Conservation (phyloP, 75 land plant genomes). For the Azolla pinnata region DNA sequence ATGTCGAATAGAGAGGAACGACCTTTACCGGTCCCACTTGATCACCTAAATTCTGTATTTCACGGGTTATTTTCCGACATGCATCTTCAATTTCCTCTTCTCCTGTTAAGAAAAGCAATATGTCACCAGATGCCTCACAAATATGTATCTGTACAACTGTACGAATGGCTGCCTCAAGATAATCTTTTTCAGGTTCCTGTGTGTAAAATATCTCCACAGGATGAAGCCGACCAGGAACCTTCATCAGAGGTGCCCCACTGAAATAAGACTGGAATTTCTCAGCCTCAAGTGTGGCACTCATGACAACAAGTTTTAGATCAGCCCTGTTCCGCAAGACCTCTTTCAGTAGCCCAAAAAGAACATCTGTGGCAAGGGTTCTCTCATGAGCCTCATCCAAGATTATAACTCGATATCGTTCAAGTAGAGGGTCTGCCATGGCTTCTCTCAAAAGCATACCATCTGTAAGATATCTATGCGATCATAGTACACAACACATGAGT, state of each 20-base stretch:
- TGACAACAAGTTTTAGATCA: constrained; percentile 85
- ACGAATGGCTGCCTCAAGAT: constrained; percentile 84
- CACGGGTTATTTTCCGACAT: constrained; percentile 65
- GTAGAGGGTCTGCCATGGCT: constrained; percentile 94
- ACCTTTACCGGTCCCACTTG: constrained; percentile 89
- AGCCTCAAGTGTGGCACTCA: constrained; percentile 98
- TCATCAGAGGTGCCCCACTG: constrained; percentile 87
- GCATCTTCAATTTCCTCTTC: constrained; percentile 98
- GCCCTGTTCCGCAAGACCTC: constrained; percentile 75
- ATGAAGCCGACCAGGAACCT: constrained; percentile 90
- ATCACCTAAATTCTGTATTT: constrained; percentile 70
- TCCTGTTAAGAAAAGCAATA: constrained; percentile 87
- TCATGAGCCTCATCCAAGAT: constrained; percentile 99
- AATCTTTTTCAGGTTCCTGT: constrained; percentile 85
- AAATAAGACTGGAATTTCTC: constrained; percentile 89
- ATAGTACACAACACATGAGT: constrained; percentile 17
- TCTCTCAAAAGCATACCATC: constrained; percentile 99
- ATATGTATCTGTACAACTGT: constrained; percentile 90
- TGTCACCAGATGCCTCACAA: constrained; percentile 80
- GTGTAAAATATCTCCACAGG: constrained; percentile 95
- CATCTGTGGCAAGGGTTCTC: constrained; percentile 92
- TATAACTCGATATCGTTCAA: constrained; percentile 81
- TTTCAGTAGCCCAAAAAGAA: constrained; percentile 83
- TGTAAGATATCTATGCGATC: constrained; percentile 59
- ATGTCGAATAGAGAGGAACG: constrained; percentile 86